Base-by-base conservation (phyloP, 2,329 filamentous ascomycete genomes). In the Cladosporium sp. region DNA sequence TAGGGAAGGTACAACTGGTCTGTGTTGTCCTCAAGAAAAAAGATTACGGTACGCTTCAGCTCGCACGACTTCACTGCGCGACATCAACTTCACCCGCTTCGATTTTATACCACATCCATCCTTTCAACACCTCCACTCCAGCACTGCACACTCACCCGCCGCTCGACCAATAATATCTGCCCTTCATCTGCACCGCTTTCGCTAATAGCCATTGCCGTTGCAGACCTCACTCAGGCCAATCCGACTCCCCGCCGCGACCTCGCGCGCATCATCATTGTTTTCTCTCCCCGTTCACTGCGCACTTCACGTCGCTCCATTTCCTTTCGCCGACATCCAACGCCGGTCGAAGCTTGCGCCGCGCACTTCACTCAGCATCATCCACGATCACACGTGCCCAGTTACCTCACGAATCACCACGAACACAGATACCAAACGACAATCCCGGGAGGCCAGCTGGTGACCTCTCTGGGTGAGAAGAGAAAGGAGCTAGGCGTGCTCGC, bases 161-260 rank as follows among this genome's bases (percentile, higher is more conserved):
- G 22, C n/a, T n/a, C 22, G 15, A 27, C 37, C 22, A n/a, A 15
- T 22, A 30, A n/a, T n/a, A n/a, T n/a, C n/a, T n/a, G n/a, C 18
- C 29, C 17, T 17, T 9, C 15, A 8, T 12, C n/a, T 12, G 45
- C 45, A 48, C 38, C 37, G 45, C 45, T 40, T 48, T 48, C 45
- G 45, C 45, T 48, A 32, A 48, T 27, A 48, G 27, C 45, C 40
- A 32, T 48, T 18, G 45, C 38, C 45, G 45, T 36, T 36, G 45
- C 37, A 48, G 45, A 38, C 37, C 15, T 17, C 24, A 18, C 45
- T 29, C 13, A 30, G 45, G 45, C 45, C 27, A 22, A 48, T 17
- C 19, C 37, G 8, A 18, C 11, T 17, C 40, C 29, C 22, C 45
- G 45, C 45, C 18, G 44, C 45, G 24, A 40, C 20, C 38, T 22